These are phyloP conservation scores for Acanthochlamys bracteata DNA, from an alignment of 106 monocot species.

Conservation along the genomic window DNA sequence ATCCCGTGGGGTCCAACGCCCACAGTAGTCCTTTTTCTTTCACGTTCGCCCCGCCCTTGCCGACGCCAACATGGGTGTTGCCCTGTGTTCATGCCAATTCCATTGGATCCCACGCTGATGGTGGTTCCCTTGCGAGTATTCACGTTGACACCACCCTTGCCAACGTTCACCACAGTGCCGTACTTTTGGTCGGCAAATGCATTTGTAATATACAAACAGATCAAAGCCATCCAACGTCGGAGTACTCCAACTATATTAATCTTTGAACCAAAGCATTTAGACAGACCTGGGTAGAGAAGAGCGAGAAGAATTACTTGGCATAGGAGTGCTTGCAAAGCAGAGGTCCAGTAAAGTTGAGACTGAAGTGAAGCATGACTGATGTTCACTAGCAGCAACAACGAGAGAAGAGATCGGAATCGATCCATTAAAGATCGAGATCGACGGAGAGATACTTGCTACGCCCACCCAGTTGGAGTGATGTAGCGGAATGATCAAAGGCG, in stretches of 20 bases:
- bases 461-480: no score
- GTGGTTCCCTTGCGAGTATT: slow-evolving; percentile 15
- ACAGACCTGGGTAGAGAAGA: slow-evolving; percentile 20
- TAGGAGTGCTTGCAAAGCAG: slow-evolving; percentile 35
- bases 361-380: slow-evolving; percentile 23
- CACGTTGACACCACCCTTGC: slow-evolving; percentile 22
- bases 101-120: slow-evolving; percentile 3
- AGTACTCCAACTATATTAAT: no score
- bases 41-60: slow-evolving; percentile 24
- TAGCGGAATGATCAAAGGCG: no score
- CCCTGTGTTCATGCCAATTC: slow-evolving; percentile 20
- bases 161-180: slow-evolving; percentile 19
- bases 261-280: no score
- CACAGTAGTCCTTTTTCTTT: slow-evolving; percentile 12
- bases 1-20: slow-evolving; percentile 11
- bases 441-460: no score
- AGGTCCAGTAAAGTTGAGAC: slow-evolving; percentile 37
- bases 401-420: slow-evolving; percentile 14
- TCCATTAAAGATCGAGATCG: slow-evolving; percentile 14
- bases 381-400: slow-evolving; percentile 18
- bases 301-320: slow-evolving; percentile 42
- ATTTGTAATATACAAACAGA: slow-evolving; percentile 5
- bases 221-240: background rate
- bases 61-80: slow-evolving; percentile 7
- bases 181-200: slow-evolving; percentile 8